Evolutionary conservation across 2,329 filamentous ascomycete genomes (phyloP).

Genomic region (Colletotrichum horii): DNA sequence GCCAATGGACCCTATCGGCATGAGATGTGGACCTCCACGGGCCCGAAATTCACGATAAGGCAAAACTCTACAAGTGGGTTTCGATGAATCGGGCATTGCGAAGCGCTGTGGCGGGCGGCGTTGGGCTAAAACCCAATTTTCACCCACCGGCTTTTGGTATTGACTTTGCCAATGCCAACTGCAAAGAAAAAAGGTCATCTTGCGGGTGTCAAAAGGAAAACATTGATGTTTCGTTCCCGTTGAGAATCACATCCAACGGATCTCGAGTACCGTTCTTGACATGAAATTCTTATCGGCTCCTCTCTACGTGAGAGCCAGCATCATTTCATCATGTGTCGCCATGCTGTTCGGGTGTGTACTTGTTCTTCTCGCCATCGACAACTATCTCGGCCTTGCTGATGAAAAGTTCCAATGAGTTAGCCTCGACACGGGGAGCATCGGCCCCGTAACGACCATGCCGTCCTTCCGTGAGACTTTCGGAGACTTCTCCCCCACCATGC

Average conservation of each 20-base stretch:
- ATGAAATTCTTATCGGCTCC: conserved; percentile 20
- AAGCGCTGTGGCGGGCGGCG: not conserved
- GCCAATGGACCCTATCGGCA: not conserved
- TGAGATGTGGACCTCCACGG: not conserved
- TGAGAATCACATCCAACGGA: not conserved
- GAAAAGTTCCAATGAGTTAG: conserved; percentile 6
- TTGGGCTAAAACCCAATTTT: conserved; percentile 7
- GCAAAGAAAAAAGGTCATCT: not conserved
- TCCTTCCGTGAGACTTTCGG: conserved; percentile 57
- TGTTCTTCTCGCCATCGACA: not conserved
- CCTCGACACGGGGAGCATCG: conserved; percentile 57
- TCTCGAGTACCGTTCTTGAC: not conserved
- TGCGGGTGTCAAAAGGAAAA: not conserved
- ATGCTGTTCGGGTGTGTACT: conserved; percentile 34
- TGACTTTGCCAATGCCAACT: not conserved
- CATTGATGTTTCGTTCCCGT: not conserved
- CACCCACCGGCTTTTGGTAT: not conserved
- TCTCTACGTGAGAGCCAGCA: conserved; percentile 32
- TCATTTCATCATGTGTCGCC: conserved; percentile 33
- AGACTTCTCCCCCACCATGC: conserved; percentile 56
- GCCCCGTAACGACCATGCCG: conserved; percentile 64
- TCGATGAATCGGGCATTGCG: not conserved
- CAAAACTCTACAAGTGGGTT: conserved; percentile 1
- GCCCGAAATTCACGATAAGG: not conserved
- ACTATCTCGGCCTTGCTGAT: not conserved